A percentile compares a stretch with the other conserved stretches of the same genome.
Evolutionary conservation across 2,329 filamentous ascomycete genomes (phyloP).

Genomic region (Aureobasidium melanogenum): DNA sequence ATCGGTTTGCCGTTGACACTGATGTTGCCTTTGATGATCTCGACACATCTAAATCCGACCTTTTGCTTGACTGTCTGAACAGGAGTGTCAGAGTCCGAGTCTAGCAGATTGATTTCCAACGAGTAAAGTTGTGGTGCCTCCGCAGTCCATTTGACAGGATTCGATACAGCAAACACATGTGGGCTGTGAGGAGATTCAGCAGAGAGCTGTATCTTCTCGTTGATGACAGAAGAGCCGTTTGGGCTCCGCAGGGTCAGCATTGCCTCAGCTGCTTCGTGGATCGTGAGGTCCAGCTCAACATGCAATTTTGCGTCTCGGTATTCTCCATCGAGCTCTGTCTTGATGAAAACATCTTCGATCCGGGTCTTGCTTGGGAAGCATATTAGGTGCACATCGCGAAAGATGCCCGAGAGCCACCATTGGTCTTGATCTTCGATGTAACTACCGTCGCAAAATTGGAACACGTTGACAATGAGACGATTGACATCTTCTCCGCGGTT

Average conservation of each 20-base stretch:
- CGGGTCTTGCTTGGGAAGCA: constrained; percentile 43
- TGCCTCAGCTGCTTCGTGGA: constrained; percentile 20
- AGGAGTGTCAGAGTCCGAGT: constrained; percentile 23
- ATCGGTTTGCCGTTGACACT: constrained; percentile 55
- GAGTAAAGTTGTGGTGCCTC: constrained; percentile 56
- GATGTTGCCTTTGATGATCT: constrained; percentile 52
- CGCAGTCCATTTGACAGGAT: constrained; percentile 60
- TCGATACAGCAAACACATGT: constrained; percentile 29
- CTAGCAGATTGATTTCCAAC: constrained; percentile 26
- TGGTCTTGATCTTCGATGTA: constrained; percentile 56
- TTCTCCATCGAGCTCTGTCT: constrained; percentile 42
- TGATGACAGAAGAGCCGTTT: background rate
- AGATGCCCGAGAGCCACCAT: constrained; percentile 41
- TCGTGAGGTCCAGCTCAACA: constrained; percentile 38
- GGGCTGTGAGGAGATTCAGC: background rate
- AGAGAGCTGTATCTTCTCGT: constrained; percentile 26
- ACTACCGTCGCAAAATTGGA: constrained; percentile 60
- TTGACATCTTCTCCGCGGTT: constrained; percentile 38
- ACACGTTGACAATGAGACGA: constrained; percentile 54
- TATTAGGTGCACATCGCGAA: constrained; percentile 56
- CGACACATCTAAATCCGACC: constrained; percentile 56
- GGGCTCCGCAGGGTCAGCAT: background rate
- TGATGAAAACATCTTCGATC: constrained; percentile 52
- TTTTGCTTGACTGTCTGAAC: constrained; percentile 41
- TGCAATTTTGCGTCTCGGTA: constrained; percentile 45